These are phyloP conservation scores for Solanum tacnaense DNA, from an alignment of 257 asterid genomes.

Conservation along the genomic window DNA sequence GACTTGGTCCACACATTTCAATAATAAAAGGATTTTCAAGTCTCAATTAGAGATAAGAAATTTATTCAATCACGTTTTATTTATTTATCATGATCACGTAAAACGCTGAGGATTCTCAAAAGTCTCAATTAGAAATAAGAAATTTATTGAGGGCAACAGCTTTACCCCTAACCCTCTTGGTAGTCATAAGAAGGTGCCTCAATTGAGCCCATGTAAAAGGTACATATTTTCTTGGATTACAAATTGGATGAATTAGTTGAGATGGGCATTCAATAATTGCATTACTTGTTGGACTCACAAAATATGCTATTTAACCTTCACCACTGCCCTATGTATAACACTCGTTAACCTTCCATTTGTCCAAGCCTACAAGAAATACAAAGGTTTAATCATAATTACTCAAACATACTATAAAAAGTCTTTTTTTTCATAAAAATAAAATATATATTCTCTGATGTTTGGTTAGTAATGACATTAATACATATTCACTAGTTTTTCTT, in stretches of 20 bases:
- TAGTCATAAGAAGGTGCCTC: conserved; percentile 6
- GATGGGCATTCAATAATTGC: conserved; percentile 6
- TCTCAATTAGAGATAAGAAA: neutral
- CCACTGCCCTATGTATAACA: conserved; percentile 18
- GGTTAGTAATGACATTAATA: neutral
- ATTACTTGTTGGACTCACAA: conserved; percentile 11
- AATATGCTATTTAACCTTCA: conserved; percentile 14
- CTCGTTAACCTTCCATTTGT: conserved; percentile 19
- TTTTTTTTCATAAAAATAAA: neutral
- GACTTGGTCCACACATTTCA: neutral
- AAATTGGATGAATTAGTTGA: neutral
- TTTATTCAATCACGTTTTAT: no score
- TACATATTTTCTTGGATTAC: conserved; percentile 12
- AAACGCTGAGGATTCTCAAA: no score
- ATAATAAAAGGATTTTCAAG: neutral
- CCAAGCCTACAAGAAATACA: conserved; percentile 5
- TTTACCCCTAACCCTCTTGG: conserved; percentile 14
- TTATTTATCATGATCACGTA: no score
- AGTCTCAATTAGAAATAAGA: no score
- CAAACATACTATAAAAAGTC: neutral
- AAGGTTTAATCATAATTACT: neutral
- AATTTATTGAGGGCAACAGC: conserved; percentile 8
- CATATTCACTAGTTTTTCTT: neutral
- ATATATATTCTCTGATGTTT: neutral
- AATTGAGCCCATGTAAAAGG: conserved; percentile 20